Base-by-base conservation (phyloP, 1,284 basidiomycete species). In the Pascua sp. region DNA sequence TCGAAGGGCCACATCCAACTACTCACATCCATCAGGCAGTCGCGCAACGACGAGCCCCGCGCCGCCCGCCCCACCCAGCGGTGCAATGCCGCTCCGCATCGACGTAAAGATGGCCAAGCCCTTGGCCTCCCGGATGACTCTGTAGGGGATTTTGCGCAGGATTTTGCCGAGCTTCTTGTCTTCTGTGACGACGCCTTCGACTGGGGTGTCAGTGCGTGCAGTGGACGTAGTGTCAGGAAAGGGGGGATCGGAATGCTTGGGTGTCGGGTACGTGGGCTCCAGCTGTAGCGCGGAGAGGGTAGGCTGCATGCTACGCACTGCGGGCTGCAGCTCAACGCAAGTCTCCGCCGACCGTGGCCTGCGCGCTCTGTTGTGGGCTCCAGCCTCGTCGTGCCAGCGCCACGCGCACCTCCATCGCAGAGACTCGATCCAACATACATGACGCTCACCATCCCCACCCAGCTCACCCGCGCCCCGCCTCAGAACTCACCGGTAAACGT, bases 31-130 rank as follows among this genome's bases (percentile, higher is more conserved):
- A 64, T 80, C 79, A 5, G 72, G 69, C 11, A 80, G 65, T 47
- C 70, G 68, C 12, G 76, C 78, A 4, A 80, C 63, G 8, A 81
- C 77, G 8, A 80, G 47, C 0, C 82, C 82, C 0, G 76, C 67
- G 0, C 81, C 82, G 41, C 81, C 81, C 0, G 80, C 79, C 0
- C 82, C 81, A 11, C 81, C 81, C 12, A 83, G 76, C 0, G 81
- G 81, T 0, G 81, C 79, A 11, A 83, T 75, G 1, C 80, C 82
- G 10, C 70, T 71, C 42, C 76, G 59, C 71, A 83, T 81, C 9
- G 73, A 71, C 0, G 81, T 81, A 64, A 81, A 83, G 63, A 83
- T 81, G 32, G 78, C 78, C 17, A 80, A 61, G 13, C 77, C 77
- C 41, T 70, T 67, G 7, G 80, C 80, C 9, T 77, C 59, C 16